Evolutionary conservation across 1,284 basidiomycete species (phyloP).

Genomic region (Xerocomus amazonicus): DNA sequence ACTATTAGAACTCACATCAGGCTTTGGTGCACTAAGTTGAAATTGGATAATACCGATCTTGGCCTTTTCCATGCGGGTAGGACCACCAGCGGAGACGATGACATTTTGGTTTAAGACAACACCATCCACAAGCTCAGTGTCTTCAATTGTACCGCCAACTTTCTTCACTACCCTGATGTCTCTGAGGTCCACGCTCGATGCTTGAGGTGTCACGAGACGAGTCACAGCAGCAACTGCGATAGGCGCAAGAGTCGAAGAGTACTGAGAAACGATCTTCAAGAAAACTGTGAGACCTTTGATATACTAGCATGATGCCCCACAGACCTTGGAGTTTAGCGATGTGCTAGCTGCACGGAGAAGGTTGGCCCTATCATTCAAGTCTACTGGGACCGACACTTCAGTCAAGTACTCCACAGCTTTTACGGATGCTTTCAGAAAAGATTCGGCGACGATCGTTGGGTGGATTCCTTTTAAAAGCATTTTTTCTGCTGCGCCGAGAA

Average conservation of each 20-base stretch:
- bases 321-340: conserved; percentile 92
- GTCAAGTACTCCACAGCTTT: conserved; percentile 95
- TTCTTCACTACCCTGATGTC: conserved; percentile 98
- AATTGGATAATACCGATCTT: conserved; percentile 99
- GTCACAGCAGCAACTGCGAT: conserved; percentile 98
- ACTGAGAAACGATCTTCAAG: conserved; percentile 94
- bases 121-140: conserved; percentile 96
- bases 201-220: conserved; percentile 80
- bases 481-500: conserved; percentile 95
- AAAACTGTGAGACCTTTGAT: conserved; percentile 10
- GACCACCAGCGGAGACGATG: conserved; percentile 86
- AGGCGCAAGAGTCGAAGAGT: conserved; percentile 94
- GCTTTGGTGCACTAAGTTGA: conserved; percentile 96
- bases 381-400: conserved; percentile 91
- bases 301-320: conserved; percentile 7
- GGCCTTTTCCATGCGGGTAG: conserved; percentile 95
- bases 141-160: conserved; percentile 98
- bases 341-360: conserved; percentile 93
- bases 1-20: conserved; percentile 66
- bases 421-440: conserved; percentile 88
- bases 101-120: conserved; percentile 97
- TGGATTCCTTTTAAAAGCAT: conserved; percentile 97
- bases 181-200: conserved; percentile 92
- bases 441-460: conserved; percentile 95
- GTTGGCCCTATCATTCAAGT: conserved; percentile 84